A percentile compares a stretch with the other conserved stretches of the same genome.
Conservation (phyloP, 2,329 filamentous ascomycete genomes). For the Penicillium glabrum region DNA sequence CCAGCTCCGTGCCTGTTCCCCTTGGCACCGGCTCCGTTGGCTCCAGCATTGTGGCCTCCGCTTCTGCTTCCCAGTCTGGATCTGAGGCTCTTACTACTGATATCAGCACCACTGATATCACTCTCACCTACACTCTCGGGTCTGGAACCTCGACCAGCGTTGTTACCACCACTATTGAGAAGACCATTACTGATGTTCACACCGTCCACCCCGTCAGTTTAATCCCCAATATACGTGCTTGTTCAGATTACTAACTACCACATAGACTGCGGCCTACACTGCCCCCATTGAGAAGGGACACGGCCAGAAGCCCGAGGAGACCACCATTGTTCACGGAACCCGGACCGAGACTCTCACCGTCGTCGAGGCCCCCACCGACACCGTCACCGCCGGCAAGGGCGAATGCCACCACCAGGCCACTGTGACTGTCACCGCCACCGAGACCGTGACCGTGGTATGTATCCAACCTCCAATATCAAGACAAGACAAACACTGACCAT, state of each 20-base stretch:
- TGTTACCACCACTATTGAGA: constrained; percentile 24
- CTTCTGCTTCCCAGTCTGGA: background rate
- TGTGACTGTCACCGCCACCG: constrained; percentile 5
- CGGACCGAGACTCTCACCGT: constrained; percentile 32
- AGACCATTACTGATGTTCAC: constrained; percentile 23
- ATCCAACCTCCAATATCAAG: no score
- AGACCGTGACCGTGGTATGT: constrained; percentile 7
- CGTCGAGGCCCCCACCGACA: constrained; percentile 14
- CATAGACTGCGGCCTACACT: constrained; percentile 7
- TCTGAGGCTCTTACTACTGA: constrained; percentile 2
- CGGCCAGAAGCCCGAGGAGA: constrained; percentile 19
- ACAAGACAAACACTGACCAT: background rate
- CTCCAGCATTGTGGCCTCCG: constrained; percentile 7
- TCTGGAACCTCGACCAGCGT: constrained; percentile 35
- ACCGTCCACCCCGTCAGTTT: background rate
- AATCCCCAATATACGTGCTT: constrained; percentile 7
- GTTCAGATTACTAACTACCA: constrained; percentile 4
- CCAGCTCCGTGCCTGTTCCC: constrained; percentile 8
- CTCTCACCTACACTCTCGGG: constrained; percentile 42
- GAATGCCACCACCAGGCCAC: constrained; percentile 2
- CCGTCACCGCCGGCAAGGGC: constrained; percentile 6
- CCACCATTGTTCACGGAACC: constrained; percentile 31
- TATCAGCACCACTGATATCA: constrained; percentile 25
- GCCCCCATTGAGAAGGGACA: constrained; percentile 5
- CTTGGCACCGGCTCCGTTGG: constrained; percentile 23